phyloP scores from a whole-genome alignment of 768 basidiomycete genomes.

The Tephrocybe sp. region DNA sequence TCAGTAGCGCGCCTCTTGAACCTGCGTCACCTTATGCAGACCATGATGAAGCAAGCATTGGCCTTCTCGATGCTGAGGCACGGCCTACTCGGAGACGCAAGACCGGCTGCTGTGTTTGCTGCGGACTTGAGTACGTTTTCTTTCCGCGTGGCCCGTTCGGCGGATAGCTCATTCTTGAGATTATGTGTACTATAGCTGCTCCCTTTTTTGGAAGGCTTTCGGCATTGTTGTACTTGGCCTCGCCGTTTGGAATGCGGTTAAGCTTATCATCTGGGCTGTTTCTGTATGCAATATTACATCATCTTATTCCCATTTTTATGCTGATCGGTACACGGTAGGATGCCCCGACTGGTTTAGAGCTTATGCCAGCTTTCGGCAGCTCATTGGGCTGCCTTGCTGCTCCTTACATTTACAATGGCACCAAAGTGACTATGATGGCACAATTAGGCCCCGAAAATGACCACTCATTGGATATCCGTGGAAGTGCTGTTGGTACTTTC shows the following conservation, averaged over 20 bases:
- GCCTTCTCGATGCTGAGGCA: constrained; percentile 30
- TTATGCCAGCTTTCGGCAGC: constrained; percentile 52
- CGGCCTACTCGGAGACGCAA: constrained; percentile 27
- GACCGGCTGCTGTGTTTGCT: constrained; percentile 47
- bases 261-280: constrained; percentile 44
- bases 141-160: neutral
- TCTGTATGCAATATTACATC: constrained; percentile 29
- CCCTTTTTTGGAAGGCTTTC: constrained; percentile 52
- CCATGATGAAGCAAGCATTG: constrained; percentile 26
- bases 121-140: constrained; percentile 23
- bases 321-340: constrained; percentile 28
- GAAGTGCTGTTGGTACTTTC: constrained; percentile 49
- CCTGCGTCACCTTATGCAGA: constrained; percentile 13
- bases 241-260: constrained; percentile 38
- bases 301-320: neutral
- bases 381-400: constrained; percentile 49
- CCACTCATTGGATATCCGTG: constrained; percentile 46
- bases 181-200: constrained; percentile 32
- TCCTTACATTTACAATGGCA: constrained; percentile 41
- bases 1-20: constrained; percentile 17
- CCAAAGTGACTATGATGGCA: constrained; percentile 32
- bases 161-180: neutral
- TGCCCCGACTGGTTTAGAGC: constrained; percentile 47
- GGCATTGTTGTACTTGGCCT: constrained; percentile 44
- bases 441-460: constrained; percentile 33